Percentiles rank a stretch among this genome's conserved stretches.
phyloP scores from a whole-genome alignment of 2,329 filamentous ascomycete species.

The Trichoderma oligosporum region DNA sequence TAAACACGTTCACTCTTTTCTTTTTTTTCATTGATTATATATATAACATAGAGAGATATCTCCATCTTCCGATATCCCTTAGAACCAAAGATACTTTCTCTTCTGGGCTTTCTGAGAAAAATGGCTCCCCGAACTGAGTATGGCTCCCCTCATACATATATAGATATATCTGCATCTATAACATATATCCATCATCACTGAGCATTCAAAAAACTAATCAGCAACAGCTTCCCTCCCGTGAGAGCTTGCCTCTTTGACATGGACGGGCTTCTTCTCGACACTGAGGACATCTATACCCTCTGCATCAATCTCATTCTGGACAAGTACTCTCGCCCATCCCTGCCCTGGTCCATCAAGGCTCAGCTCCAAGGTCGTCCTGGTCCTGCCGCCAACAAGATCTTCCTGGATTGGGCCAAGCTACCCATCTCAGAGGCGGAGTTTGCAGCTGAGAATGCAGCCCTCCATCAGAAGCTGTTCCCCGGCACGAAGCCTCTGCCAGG shows the following conservation, averaged over 20 bases:
- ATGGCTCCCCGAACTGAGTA: slow-evolving; percentile 48
- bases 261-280: slow-evolving; percentile 93
- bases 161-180: not conserved
- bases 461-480: slow-evolving; percentile 72
- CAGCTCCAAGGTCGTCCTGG: slow-evolving; percentile 64
- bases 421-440: slow-evolving; percentile 72
- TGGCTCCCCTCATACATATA: slow-evolving; percentile 24
- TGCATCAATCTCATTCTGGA: slow-evolving; percentile 79
- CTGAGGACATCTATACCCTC: slow-evolving; percentile 82
- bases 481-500: slow-evolving; percentile 74
- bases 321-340: slow-evolving; percentile 65
- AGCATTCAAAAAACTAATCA: not conserved
- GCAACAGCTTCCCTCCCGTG: slow-evolving; percentile 66
- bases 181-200: not conserved
- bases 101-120: not conserved
- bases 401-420: slow-evolving; percentile 78
- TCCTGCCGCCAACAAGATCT: slow-evolving; percentile 50
- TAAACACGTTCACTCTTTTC: not conserved
- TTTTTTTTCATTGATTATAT: not conserved
- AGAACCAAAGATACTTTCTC: not conserved
- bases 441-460: slow-evolving; percentile 50
- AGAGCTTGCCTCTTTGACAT: slow-evolving; percentile 97
- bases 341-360: slow-evolving; percentile 96
- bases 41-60: not conserved
- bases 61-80: not conserved